A percentile compares a stretch with the other conserved stretches of the same genome.
Conservation (phyloP, 169 alveolate genomes). For the Pseudocohnilembus persalinus region DNA sequence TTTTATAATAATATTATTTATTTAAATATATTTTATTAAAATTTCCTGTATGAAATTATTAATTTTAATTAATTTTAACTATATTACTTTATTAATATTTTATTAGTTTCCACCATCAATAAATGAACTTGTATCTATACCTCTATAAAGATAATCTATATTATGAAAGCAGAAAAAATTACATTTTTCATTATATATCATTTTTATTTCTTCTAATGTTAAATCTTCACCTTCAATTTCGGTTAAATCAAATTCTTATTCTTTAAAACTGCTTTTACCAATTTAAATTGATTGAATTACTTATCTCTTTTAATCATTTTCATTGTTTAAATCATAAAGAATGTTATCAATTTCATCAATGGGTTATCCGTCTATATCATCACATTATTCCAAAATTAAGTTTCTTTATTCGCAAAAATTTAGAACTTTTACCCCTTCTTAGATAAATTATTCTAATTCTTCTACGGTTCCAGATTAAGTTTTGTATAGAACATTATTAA, state of each 20-base stretch:
- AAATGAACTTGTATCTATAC: background rate
- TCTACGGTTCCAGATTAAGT: background rate
- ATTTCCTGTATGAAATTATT: too few species aligned
- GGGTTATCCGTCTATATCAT: background rate
- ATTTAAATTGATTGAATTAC: background rate
- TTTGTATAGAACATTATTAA: background rate
- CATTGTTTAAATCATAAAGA: background rate
- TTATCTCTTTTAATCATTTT: background rate
- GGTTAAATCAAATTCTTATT: background rate
- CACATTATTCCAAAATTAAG: background rate
- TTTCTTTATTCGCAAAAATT: background rate
- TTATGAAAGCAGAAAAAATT: background rate
- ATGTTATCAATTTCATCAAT: background rate
- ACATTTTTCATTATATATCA: background rate
- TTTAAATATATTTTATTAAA: too few species aligned
- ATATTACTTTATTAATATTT: too few species aligned
- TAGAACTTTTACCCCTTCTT: background rate
- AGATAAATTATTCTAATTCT: background rate
- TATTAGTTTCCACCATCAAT: background rate
- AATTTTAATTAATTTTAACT: too few species aligned
- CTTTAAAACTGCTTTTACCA: background rate
- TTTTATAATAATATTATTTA: too few species aligned
- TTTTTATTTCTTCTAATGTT: background rate
- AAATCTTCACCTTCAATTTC: background rate
- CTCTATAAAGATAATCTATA: background rate